Evolutionary conservation across 2,329 filamentous ascomycete species (phyloP).

Genomic region (Diaporthe citri): DNA sequence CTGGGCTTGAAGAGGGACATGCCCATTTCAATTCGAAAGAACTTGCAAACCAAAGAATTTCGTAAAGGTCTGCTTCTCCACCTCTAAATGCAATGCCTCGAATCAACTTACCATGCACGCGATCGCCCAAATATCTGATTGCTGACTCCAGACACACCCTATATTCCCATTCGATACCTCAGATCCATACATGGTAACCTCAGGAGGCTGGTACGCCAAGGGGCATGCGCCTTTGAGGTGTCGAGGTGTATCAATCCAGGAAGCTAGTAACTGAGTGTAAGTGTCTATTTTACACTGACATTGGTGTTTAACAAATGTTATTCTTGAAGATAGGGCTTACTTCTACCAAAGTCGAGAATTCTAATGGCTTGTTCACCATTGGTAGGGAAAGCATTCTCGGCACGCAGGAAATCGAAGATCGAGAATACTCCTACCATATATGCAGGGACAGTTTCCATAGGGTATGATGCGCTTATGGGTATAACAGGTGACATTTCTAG

Average conservation of each 20-base stretch:
- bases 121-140: background rate
- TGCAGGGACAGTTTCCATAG: slow-evolving; percentile 3
- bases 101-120: background rate
- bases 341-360: slow-evolving; percentile 10
- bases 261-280: background rate
- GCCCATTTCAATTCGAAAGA: background rate
- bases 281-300: background rate
- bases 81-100: background rate
- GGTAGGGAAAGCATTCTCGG: background rate
- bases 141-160: background rate
- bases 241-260: background rate
- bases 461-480: background rate
- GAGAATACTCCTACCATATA: background rate
- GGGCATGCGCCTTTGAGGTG: slow-evolving; percentile 1
- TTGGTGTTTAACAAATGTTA: background rate
- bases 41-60: background rate
- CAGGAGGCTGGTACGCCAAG: background rate
- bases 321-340: background rate
- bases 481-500: slow-evolving; percentile 6
- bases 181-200: background rate
- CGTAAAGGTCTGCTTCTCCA: background rate
- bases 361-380: background rate
- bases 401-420: background rate
- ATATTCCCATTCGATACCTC: background rate
- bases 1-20: background rate